These are phyloP conservation scores for Amaranthus tricolor DNA, from an alignment of 179 eudicot species.

Conservation along the genomic window DNA sequence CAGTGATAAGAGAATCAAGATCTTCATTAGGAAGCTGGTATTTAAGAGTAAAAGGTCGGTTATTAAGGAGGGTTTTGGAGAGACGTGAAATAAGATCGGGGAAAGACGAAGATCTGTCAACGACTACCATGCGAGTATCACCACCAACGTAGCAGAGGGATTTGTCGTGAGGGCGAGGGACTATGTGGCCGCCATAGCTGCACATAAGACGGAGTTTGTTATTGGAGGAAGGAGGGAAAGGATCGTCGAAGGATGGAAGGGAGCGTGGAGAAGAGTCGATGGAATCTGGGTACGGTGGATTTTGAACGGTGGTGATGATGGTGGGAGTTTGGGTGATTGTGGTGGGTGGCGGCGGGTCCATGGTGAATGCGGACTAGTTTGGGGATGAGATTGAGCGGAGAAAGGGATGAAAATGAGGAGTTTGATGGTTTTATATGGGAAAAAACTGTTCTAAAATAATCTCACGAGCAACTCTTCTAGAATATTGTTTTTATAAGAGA, in stretches of 20 bases:
- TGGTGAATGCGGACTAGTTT: not conserved
- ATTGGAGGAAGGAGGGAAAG: constrained; percentile 40
- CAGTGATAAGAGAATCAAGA: constrained; percentile 65
- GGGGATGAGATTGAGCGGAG: not conserved
- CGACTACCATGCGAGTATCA: constrained; percentile 72
- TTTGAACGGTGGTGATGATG: not conserved
- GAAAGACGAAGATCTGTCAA: constrained; percentile 48
- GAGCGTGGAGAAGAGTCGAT: constrained; percentile 31
- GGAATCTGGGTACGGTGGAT: constrained; percentile 20
- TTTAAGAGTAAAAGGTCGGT: constrained; percentile 40
- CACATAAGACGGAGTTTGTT: constrained; percentile 81
- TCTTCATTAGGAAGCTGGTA: constrained; percentile 80
- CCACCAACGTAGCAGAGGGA: constrained; percentile 81
- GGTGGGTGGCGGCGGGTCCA: constrained; percentile 19
- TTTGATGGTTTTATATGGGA: not conserved
- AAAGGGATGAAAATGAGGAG: not conserved
- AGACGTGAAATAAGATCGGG: constrained; percentile 49
- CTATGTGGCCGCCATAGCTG: constrained; percentile 88
- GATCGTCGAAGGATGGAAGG: constrained; percentile 28
- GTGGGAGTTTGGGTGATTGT: constrained; percentile 1
- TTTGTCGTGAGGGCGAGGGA: constrained; percentile 76
- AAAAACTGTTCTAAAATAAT: too few relatives aligned
- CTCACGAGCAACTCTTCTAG: too few relatives aligned
- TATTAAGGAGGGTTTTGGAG: constrained; percentile 43
- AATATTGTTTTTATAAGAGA: too few relatives aligned